Conservation (phyloP, 1,139 yeast genomes). For the Pichia norvegensis region DNA sequence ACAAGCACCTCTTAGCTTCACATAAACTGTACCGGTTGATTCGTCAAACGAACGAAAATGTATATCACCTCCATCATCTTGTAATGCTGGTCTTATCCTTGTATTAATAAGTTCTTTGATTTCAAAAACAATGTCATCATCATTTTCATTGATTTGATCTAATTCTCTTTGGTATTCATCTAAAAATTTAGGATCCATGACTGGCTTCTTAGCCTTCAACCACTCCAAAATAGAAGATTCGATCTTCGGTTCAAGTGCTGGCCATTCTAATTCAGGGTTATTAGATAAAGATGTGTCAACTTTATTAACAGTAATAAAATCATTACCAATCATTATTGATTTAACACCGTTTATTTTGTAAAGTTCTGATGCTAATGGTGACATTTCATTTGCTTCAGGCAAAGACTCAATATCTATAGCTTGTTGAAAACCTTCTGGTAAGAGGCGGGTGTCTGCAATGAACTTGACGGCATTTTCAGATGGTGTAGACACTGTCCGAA, state of each 20-base stretch:
- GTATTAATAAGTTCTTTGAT: constrained; percentile 55
- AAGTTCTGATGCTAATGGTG: constrained; percentile 75
- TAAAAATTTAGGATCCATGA: constrained; percentile 18
- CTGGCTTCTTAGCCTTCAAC: constrained; percentile 23
- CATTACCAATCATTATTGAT: constrained; percentile 81
- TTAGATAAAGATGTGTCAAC: constrained; percentile 26
- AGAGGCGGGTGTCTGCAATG: constrained; percentile 39
- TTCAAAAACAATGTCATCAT: constrained; percentile 47
- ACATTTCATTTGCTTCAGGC: constrained; percentile 60
- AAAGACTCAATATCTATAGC: constrained; percentile 50
- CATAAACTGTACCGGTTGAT: constrained; percentile 59
- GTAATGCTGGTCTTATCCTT: constrained; percentile 57
- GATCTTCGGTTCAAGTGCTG: constrained; percentile 21
- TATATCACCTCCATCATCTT: constrained; percentile 80
- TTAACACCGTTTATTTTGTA: constrained; percentile 81
- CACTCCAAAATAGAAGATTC: constrained; percentile 19
- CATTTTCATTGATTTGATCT: constrained; percentile 34
- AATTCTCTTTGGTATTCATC: constrained; percentile 19
- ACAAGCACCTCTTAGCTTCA: constrained; percentile 78
- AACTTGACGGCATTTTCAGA: constrained; percentile 89
- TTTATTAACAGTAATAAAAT: constrained; percentile 33
- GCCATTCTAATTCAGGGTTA: constrained; percentile 28
- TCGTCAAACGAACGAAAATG: constrained; percentile 66
- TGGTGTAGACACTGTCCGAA: constrained; percentile 69
- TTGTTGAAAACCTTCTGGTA: constrained; percentile 58